Base-by-base conservation (phyloP, 331 rosid genomes). In the Rhamnella rubrinervis region DNA sequence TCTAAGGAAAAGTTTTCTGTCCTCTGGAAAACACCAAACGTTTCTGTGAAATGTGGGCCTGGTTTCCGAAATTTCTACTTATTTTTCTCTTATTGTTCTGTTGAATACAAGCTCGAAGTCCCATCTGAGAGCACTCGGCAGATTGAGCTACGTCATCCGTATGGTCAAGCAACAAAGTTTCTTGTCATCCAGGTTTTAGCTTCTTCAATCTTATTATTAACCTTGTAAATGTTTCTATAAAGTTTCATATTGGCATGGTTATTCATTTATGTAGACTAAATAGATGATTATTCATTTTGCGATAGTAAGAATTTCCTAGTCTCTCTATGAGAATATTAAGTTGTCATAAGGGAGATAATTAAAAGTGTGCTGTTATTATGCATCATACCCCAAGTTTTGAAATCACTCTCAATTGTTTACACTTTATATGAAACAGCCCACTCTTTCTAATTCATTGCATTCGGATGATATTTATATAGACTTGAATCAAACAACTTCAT, bases 11-110 rank as follows among this genome's bases (percentile, higher is more conserved):
- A 18, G 65, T 68, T 81, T 41, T 61, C 62, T 7, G 65, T 49
- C 58, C 73, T 81, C 16, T 77, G 82, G 82, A 16, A 21, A 12
- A 52, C 8, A 49, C 20, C 10, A 25, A 59, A 77, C 8, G 82
- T 60, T 1, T 53, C 26, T 0, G 71, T 73, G 46, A 46, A 40
- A 12, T 81, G 69, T 57, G 77, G 79, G 49, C 18, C 0, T 65
- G 79, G 75, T 28, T 19, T 49, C 9, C 44, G 77, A 19, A 52
- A 68, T 11, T 49, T 81, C 1, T 16, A 17, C 31, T 68, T 81
- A 7, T 40, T 31, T 7, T 52, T 81, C 55, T 38, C 39, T 19
- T 4, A 41, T 15, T 56, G 51, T 20, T n/a, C 17, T 37, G 56
- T 28, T 35, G 60, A 71, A 5, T 77, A 75, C 50, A 78, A 59